Base-by-base conservation (phyloP, 2,329 filamentous ascomycete species). In the Hypoxylon sp. region DNA sequence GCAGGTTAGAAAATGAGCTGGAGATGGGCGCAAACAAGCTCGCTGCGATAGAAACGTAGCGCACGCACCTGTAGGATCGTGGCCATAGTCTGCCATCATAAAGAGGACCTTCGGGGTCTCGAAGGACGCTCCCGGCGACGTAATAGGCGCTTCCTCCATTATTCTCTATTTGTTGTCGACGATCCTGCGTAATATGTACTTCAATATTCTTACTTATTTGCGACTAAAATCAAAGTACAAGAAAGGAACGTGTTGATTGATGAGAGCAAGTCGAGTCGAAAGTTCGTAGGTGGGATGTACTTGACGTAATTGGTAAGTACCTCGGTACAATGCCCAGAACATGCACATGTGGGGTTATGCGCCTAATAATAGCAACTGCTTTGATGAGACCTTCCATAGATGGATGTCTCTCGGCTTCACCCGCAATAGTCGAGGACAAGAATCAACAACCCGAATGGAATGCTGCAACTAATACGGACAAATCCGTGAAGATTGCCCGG, bases 1-100 rank as follows among this genome's bases (percentile, higher is more conserved):
- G 12, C 32, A 14, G n/a, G 54, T 55, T 51, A 59, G 54, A 43
- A 41, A 16, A 19, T 32, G 25, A 50, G 39, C 23, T 50, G 46
- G 30, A 37, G 23, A 27, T 11, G 32, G 21, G 27, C 11, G 39
- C 37, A 25, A n/a, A 27, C 6, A 41, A 14, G 47, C 21, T 16
- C 37, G 43, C 16, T 39, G 29, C 21, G 1, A 7, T 47, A n/a
- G 25, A 25, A 5, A 39, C 21, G 43, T 45, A 16, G 53, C 68
- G 39, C 68, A 85, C 68, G 39, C 67, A 85, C 84, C 83, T 46
- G 84, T 86, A 1, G 84, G 85, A 68, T 87, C 84, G 69, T 86
- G 83, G 45, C 84, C 84, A 65, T 86, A 85, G 70, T 87, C 84
- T 43, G 84, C 80, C 83, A 86, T 85, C 56, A 84, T 69, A 45